These are phyloP conservation scores for Punica granatum DNA, from an alignment of 345 rosid species.

Conservation along the genomic window DNA sequence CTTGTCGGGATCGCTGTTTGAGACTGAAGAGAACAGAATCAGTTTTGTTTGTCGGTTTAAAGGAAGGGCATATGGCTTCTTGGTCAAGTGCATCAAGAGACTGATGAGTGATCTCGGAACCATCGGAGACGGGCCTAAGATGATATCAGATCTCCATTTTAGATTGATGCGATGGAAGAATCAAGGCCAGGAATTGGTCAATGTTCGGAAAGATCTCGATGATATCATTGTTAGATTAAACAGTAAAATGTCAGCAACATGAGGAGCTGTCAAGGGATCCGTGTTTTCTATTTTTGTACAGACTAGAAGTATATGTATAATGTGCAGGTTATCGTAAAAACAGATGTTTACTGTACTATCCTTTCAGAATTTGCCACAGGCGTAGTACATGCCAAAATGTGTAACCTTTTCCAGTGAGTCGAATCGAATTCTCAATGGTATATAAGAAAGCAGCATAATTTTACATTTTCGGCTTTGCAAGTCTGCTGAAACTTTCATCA, in stretches of 20 bases:
- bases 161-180: constrained; percentile 53
- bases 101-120: constrained; percentile 24
- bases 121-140: constrained; percentile 26
- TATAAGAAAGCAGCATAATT: no score
- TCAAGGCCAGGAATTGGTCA: constrained; percentile 35
- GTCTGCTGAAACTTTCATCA: no score
- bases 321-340: not conserved
- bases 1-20: constrained; percentile 41
- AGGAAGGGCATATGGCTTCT: constrained; percentile 41
- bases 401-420: no score
- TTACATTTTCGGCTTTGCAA: no score
- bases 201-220: constrained; percentile 34
- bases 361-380: not conserved
- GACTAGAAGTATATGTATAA: not conserved
- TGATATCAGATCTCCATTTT: constrained; percentile 35
- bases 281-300: not conserved
- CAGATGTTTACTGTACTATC: no score
- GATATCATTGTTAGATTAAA: constrained; percentile 25
- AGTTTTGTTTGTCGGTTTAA: constrained; percentile 44
- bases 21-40: constrained; percentile 34
- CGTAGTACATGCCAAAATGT: no score
- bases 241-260: constrained; percentile 15
- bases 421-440: no score
- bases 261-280: not conserved
- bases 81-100: constrained; percentile 51